These are phyloP conservation scores for Ogataea paraovalis DNA, from an alignment of 805 yeast genomes.

Conservation along the genomic window DNA sequence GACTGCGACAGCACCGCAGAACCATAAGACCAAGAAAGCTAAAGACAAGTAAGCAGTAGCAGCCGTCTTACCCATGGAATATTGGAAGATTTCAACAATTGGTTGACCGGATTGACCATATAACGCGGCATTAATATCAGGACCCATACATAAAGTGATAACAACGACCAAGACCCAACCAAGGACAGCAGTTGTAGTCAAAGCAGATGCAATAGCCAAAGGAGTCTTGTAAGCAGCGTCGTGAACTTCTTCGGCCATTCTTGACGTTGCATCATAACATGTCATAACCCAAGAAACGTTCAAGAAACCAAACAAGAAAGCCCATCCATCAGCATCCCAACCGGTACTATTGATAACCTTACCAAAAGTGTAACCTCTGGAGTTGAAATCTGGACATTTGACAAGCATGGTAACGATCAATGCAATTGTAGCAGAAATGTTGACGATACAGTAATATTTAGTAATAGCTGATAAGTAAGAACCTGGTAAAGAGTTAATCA, in stretches of 20 bases:
- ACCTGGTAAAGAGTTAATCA: constrained; percentile 49
- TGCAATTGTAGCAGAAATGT: constrained; percentile 46
- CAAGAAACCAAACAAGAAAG: constrained; percentile 53
- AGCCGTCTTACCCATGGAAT: constrained; percentile 50
- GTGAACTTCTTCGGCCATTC: constrained; percentile 53
- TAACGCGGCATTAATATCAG: constrained; percentile 34
- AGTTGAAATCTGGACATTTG: constrained; percentile 44
- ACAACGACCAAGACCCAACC: constrained; percentile 50
- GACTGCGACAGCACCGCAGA: constrained; percentile 49
- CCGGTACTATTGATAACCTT: constrained; percentile 44
- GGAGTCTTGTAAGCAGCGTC: constrained; percentile 56
- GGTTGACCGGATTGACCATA: constrained; percentile 41
- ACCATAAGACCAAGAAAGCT: constrained; percentile 46
- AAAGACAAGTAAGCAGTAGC: constrained; percentile 49
- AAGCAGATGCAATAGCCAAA: constrained; percentile 53
- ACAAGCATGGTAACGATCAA: constrained; percentile 52
- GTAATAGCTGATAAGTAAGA: constrained; percentile 46
- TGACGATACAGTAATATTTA: constrained; percentile 46
- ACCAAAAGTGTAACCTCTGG: constrained; percentile 45
- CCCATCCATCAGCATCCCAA: constrained; percentile 52
- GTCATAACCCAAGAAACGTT: constrained; percentile 60
- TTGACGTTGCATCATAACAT: constrained; percentile 51
- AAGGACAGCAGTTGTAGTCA: constrained; percentile 43
- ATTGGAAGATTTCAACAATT: constrained; percentile 47
- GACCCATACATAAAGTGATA: constrained; percentile 41